phyloP scores from a whole-genome alignment of 73 alveolate species.

The Paramecium bursaria region DNA sequence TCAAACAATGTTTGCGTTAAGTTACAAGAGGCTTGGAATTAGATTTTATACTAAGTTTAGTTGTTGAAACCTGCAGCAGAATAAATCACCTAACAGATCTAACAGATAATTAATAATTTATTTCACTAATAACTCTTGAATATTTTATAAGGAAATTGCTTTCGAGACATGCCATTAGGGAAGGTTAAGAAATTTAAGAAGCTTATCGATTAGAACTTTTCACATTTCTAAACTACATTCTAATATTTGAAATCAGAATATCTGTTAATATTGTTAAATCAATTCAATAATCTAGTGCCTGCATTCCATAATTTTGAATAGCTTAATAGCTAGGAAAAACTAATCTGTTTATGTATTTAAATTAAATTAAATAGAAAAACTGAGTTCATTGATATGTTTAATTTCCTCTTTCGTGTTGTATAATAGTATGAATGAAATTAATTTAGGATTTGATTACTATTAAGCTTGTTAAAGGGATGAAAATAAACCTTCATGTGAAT shows the following conservation, averaged over 20 bases:
- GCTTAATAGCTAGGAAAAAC: too few relatives aligned
- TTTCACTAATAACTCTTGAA: neutral
- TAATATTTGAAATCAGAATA: neutral
- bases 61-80: neutral
- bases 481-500: neutral
- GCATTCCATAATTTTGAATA: too few relatives aligned
- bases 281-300: too few relatives aligned
- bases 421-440: neutral
- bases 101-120: neutral
- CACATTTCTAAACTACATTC: neutral
- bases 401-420: slow-evolving; percentile 26
- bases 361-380: too few relatives aligned
- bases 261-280: too few relatives aligned
- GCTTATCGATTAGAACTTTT: slow-evolving; percentile 6
- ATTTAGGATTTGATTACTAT: slow-evolving; percentile 17
- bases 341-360: too few relatives aligned
- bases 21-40: slow-evolving; percentile 39
- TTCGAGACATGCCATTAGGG: neutral
- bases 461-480: neutral
- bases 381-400: slow-evolving; percentile 17
- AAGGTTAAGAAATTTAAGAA: slow-evolving; percentile 23
- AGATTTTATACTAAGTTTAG: neutral
- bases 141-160: slow-evolving; percentile 1
- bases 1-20: slow-evolving; percentile 8
- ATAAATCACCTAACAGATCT: neutral